Conservation (phyloP, 208 protist genomes). For the Acanthamoeba culbertsoni region DNA sequence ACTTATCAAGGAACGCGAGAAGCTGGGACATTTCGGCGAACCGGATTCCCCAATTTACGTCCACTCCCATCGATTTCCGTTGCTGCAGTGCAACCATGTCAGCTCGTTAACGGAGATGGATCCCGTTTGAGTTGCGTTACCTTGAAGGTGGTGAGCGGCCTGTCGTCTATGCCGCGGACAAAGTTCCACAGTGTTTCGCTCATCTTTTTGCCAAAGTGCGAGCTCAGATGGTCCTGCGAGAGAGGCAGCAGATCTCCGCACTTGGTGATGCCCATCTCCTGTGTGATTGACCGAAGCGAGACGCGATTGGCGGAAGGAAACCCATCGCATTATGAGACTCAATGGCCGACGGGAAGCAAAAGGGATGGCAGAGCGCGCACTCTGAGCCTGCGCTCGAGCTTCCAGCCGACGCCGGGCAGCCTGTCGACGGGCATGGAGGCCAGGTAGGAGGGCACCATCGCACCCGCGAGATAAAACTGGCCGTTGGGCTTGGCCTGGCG, state of each 20-base stretch:
- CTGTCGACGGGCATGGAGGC: background rate
- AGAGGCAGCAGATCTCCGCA: constrained; percentile 44
- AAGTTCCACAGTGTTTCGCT: constrained; percentile 51
- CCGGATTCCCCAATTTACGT: constrained; percentile 74
- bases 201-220: constrained; percentile 52
- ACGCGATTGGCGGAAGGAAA: too few relatives aligned
- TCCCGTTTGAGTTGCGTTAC: background rate
- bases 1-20: constrained; percentile 43
- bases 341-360: too few relatives aligned
- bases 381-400: background rate
- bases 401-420: constrained; percentile 63
- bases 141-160: constrained; percentile 41
- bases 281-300: background rate
- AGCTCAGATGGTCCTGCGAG: constrained; percentile 6
- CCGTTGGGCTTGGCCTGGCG: constrained; percentile 73
- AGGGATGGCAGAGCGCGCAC: background rate
- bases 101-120: background rate
- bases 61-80: constrained; percentile 59
- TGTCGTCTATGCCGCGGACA: constrained; percentile 18
- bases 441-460: background rate
- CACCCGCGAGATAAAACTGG: background rate
- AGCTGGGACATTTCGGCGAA: constrained; percentile 66
- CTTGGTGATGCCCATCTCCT: background rate
- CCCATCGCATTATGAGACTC: too few relatives aligned
- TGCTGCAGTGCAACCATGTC: background rate